Percentiles rank a stretch among this genome's conserved stretches.
Conservation (phyloP, 148 eudicot genomes). For the Pouteria glomerata region DNA sequence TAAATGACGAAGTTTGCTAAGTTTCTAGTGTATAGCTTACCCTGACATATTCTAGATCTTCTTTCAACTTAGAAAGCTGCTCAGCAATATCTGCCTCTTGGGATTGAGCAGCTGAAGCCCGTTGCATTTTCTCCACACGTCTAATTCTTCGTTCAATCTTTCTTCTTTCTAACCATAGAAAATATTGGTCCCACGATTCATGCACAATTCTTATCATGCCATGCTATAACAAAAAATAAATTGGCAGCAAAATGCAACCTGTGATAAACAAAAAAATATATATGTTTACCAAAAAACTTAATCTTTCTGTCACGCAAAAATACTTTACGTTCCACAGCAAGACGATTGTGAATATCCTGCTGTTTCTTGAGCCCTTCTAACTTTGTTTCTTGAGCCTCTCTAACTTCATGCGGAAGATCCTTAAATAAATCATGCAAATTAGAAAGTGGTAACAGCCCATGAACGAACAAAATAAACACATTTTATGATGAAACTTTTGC, state of each 20-base stretch:
- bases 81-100: constrained; percentile 61
- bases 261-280: constrained; percentile 2
- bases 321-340: constrained; percentile 70
- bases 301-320: constrained; percentile 73
- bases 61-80: constrained; percentile 67
- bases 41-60: constrained; percentile 96
- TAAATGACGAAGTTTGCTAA: neutral
- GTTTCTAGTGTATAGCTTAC: constrained; percentile 36
- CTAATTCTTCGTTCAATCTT: constrained; percentile 85
- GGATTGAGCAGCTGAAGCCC: constrained; percentile 50
- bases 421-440: constrained; percentile 14
- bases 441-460: neutral
- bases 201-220: neutral
- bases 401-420: constrained; percentile 82
- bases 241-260: neutral
- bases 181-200: constrained; percentile 4
- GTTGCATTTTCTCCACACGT: constrained; percentile 84
- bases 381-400: constrained; percentile 72
- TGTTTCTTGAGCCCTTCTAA: constrained; percentile 79
- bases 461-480: neutral
- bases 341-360: constrained; percentile 57
- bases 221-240: neutral
- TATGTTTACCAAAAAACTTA: constrained; percentile 72
- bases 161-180: constrained; percentile 62
- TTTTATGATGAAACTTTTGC: neutral